Evolutionary conservation across 2,329 filamentous ascomycete species (phyloP).

Genomic region (Mycogone perniciosa): DNA sequence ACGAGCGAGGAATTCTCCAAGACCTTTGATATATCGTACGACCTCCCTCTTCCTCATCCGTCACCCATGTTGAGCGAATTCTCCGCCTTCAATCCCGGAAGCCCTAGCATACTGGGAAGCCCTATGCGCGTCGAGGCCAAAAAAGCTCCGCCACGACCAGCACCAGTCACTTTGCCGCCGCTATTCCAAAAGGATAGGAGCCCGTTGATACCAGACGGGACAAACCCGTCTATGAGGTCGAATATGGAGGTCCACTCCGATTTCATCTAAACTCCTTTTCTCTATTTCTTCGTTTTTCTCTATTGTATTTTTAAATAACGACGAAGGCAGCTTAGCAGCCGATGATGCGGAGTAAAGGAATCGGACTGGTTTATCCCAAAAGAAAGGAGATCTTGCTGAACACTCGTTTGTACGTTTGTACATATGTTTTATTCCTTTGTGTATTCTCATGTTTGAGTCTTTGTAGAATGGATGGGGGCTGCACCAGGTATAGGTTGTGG

Average conservation of each 20-base stretch:
- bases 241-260: not conserved
- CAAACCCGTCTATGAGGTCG: not conserved
- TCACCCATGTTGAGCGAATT: constrained; percentile 28
- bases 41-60: constrained; percentile 9
- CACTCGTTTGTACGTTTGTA: constrained; percentile 4
- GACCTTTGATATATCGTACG: constrained; percentile 25
- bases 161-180: constrained; percentile 24
- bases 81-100: constrained; percentile 11
- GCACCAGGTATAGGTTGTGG: constrained; percentile 3
- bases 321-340: constrained; percentile 3
- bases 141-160: constrained; percentile 28
- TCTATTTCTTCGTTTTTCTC: not conserved
- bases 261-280: constrained; percentile 3
- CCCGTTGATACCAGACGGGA: constrained; percentile 1
- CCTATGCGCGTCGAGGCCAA: constrained; percentile 25
- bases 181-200: constrained; percentile 12
- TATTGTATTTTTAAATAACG: not conserved
- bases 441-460: not conserved
- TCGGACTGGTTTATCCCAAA: too few relatives aligned
- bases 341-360: not conserved
- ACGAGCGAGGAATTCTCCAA: constrained; percentile 26
- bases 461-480: not conserved
- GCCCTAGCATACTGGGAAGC: constrained; percentile 5
- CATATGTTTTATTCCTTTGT: not conserved
- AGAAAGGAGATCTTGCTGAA: not conserved